These are phyloP conservation scores for Moricandia moricandioides DNA, from an alignment of 345 rosid genomes.

Conservation along the genomic window DNA sequence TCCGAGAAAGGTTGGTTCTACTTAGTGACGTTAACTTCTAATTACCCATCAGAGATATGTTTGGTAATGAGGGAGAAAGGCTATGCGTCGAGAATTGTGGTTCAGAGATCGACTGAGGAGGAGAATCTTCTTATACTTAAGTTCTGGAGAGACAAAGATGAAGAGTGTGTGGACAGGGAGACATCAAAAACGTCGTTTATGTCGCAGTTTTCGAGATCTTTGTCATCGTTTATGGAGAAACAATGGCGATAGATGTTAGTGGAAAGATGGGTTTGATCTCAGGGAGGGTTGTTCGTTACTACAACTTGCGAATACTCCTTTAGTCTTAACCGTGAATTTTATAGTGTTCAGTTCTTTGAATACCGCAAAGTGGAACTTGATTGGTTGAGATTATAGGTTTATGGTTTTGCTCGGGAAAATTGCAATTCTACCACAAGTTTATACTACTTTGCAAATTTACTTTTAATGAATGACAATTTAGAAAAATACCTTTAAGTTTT, in stretches of 20 bases:
- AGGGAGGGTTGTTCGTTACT: too few species aligned
- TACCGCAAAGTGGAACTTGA: too few species aligned
- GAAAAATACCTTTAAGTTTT: too few species aligned
- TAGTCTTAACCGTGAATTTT: too few species aligned
- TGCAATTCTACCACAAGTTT: too few species aligned
- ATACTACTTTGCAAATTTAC: too few species aligned
- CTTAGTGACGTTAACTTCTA: slow-evolving; percentile 60
- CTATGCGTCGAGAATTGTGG: slow-evolving; percentile 62
- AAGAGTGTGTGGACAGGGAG: slow-evolving; percentile 17
- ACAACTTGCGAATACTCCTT: too few species aligned
- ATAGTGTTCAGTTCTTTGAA: too few species aligned
- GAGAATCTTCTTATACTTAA: slow-evolving; percentile 64
- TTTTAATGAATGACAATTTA: too few species aligned
- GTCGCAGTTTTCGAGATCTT: slow-evolving; percentile 28
- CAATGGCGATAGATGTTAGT: background rate
- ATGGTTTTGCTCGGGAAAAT: too few species aligned
- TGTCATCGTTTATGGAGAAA: slow-evolving; percentile 30
- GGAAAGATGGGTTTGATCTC: too few species aligned
- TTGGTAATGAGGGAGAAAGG: slow-evolving; percentile 65
- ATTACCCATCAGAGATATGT: slow-evolving; percentile 64
- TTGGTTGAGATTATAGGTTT: too few species aligned
- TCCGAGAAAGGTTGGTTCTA: slow-evolving; percentile 80
- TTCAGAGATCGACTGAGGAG: slow-evolving; percentile 80
- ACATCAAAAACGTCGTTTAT: slow-evolving; percentile 16
- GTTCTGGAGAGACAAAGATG: slow-evolving; percentile 53